These are phyloP conservation scores for Botrytis galanthina DNA, from an alignment of 2,329 filamentous ascomycete species.

Conservation along the genomic window DNA sequence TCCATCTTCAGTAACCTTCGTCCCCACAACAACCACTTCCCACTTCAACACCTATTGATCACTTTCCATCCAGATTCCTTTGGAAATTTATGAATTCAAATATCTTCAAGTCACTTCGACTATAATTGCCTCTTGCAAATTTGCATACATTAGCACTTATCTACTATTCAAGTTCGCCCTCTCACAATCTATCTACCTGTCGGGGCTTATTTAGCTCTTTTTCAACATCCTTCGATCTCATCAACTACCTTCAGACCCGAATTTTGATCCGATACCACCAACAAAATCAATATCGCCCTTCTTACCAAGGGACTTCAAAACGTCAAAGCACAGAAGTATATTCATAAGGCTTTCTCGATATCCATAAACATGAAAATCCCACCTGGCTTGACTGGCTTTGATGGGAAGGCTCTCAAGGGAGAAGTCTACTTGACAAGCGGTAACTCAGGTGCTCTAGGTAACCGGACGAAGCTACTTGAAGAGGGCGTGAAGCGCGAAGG, in stretches of 20 bases:
- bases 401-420: constrained; percentile 16
- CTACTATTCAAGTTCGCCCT: background rate
- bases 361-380: constrained; percentile 16
- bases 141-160: background rate
- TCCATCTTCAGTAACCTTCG: background rate
- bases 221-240: background rate
- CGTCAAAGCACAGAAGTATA: background rate
- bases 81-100: background rate
- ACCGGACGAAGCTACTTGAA: constrained; percentile 19
- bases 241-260: background rate
- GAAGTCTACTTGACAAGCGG: constrained; percentile 5
- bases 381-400: background rate
- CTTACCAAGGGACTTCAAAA: background rate
- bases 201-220: background rate
- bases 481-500: constrained; percentile 13
- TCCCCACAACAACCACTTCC: background rate
- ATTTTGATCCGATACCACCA: background rate
- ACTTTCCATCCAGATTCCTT: background rate
- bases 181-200: background rate
- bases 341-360: background rate
- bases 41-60: background rate
- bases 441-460: background rate
- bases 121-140: background rate
- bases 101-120: background rate
- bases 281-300: no score